Conservation (phyloP, 352 stramenopile genomes). For the Phytophthora fragariaefolia region DNA sequence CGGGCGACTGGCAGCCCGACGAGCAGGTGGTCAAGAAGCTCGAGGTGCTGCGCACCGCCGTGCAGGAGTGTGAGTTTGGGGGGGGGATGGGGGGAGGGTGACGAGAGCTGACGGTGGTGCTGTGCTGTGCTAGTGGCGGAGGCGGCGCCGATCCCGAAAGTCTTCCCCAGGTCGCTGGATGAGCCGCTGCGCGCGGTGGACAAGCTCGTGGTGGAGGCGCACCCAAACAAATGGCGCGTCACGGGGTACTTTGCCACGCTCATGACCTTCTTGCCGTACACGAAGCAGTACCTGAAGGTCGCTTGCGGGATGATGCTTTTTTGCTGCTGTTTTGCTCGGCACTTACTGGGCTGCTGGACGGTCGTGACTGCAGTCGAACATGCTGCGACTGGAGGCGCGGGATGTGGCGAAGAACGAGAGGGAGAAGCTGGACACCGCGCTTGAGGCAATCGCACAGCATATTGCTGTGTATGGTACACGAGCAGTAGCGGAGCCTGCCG, state of each 20-base stretch:
- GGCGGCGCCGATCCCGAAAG: constrained; percentile 72
- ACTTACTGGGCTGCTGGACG: too few species aligned
- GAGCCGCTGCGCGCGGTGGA: constrained; percentile 82
- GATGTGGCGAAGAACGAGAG: constrained; percentile 64
- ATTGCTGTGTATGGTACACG: constrained; percentile 50
- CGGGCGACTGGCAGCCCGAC: constrained; percentile 72
- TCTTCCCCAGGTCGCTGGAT: constrained; percentile 83
- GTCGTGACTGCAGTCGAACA: constrained; percentile 70
- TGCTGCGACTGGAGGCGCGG: constrained; percentile 82
- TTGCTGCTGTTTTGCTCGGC: constrained; percentile 1
- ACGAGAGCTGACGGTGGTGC: neutral
- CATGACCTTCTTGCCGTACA: constrained; percentile 90
- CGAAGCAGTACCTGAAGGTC: constrained; percentile 88
- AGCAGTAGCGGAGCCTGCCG: constrained; percentile 38
- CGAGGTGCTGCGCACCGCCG: constrained; percentile 62
- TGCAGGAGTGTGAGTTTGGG: constrained; percentile 60
- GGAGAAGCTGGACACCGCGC: constrained; percentile 60
- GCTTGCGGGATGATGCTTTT: neutral
- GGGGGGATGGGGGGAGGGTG: neutral
- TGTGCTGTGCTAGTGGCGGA: constrained; percentile 49
- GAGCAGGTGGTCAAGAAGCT: constrained; percentile 59
- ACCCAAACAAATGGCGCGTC: constrained; percentile 90
- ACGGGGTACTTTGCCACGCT: constrained; percentile 90
- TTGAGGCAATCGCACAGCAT: constrained; percentile 41
- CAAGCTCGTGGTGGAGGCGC: constrained; percentile 78